These are phyloP conservation scores for Pueraria montana DNA, from an alignment of 306 rosid species.

Conservation along the genomic window DNA sequence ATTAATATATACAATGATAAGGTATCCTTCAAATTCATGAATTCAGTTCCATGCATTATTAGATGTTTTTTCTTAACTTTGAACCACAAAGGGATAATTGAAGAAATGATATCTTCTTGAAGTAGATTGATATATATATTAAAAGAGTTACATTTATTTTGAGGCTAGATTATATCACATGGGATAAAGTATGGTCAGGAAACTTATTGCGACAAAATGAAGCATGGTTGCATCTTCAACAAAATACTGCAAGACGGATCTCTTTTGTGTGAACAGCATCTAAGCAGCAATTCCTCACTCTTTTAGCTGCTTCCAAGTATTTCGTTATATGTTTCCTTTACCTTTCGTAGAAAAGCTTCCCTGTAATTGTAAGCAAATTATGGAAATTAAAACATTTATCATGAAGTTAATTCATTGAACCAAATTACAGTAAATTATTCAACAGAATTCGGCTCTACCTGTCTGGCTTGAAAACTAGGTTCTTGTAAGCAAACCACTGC, in stretches of 20 bases:
- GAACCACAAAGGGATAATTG: conserved; percentile 1
- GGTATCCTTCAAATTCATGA: neutral
- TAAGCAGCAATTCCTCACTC: conserved; percentile 53
- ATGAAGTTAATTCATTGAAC: neutral
- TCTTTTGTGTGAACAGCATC: conserved; percentile 42
- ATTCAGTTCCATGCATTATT: neutral
- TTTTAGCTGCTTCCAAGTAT: conserved; percentile 80
- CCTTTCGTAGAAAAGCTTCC: conserved; percentile 71
- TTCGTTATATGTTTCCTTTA: conserved; percentile 69
- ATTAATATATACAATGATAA: neutral
- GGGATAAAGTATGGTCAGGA: conserved; percentile 54
- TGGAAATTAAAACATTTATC: neutral
- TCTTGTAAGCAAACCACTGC: conserved; percentile 95
- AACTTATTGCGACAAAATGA: conserved; percentile 52
- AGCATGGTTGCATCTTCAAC: conserved; percentile 47
- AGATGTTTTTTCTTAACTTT: neutral
- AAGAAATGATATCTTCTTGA: conserved; percentile 39
- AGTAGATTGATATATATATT: conserved; percentile 41
- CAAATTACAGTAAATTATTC: neutral
- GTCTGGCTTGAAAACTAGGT: conserved; percentile 80
- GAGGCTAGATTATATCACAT: conserved; percentile 48
- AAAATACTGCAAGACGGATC: conserved; percentile 54
- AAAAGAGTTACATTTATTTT: conserved; percentile 55
- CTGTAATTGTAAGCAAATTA: conserved; percentile 55
- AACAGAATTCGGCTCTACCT: conserved; percentile 53